Percentiles rank a stretch among this genome's conserved stretches.
These are phyloP conservation scores for Bryum argenteum DNA, from an alignment of 225 moss, liverwort and hornwort species.

Conservation along the genomic window DNA sequence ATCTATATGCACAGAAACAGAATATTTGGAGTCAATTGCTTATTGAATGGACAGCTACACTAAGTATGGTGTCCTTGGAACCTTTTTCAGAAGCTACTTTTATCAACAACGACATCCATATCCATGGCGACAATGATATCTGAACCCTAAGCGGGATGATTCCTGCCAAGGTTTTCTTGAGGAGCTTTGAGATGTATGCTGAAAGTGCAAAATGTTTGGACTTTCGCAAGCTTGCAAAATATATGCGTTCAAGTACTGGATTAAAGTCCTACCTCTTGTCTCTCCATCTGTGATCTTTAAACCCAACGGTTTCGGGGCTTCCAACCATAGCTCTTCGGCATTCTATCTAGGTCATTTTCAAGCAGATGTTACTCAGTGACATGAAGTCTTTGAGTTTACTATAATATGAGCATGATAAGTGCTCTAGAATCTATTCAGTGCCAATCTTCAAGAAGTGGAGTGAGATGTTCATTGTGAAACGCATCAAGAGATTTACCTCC, in stretches of 20 bases:
- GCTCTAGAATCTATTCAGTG: neutral
- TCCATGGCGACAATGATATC: too few relatives aligned
- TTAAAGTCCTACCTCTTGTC: conserved; percentile 40
- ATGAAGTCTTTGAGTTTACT: neutral
- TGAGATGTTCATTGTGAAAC: neutral
- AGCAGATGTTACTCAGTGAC: conserved; percentile 14
- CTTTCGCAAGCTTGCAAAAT: too few relatives aligned
- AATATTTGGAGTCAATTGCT: too few relatives aligned
- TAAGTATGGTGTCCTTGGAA: too few relatives aligned
- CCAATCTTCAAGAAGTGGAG: neutral
- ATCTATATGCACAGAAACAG: conserved; percentile 34
- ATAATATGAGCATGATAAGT: neutral
- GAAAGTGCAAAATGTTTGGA: too few relatives aligned
- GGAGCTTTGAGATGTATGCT: too few relatives aligned
- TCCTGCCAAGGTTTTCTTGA: too few relatives aligned
- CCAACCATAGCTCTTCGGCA: conserved; percentile 74
- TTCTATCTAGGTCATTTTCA: conserved; percentile 39
- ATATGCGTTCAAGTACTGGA: neutral
- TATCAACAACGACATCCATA: too few relatives aligned
- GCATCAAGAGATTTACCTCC: conserved; percentile 34
- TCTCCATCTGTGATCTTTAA: conserved; percentile 60
- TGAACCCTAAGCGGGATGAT: too few relatives aligned
- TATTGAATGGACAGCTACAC: too few relatives aligned
- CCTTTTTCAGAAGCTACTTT: too few relatives aligned
- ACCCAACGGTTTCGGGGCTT: conserved; percentile 70